Conservation (phyloP, 208 protist species). For the Novymonas esmeraldas region DNA sequence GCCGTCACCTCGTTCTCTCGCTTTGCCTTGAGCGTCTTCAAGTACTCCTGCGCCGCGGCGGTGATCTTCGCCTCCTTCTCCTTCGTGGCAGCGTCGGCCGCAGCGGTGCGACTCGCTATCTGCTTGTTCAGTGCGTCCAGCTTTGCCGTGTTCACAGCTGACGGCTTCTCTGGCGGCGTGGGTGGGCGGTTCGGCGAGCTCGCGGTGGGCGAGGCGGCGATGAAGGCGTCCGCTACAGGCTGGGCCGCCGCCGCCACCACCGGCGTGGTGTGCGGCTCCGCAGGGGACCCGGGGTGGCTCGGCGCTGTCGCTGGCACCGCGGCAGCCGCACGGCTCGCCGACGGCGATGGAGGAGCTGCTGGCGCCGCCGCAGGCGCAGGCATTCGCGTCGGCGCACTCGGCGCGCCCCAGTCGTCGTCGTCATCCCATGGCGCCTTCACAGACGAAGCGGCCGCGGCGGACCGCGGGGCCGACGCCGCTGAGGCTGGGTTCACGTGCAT, state of each 20-base stretch:
- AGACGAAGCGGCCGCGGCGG: background rate
- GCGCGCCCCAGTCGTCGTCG: slow-evolving; percentile 23
- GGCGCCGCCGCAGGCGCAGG: background rate
- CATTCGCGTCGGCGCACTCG: slow-evolving; percentile 3
- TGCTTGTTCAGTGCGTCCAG: slow-evolving; percentile 64
- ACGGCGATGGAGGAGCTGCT: background rate
- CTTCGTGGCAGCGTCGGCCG: slow-evolving; percentile 58
- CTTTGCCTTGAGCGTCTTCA: slow-evolving; percentile 62
- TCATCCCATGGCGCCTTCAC: slow-evolving; percentile 39
- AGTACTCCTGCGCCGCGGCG: slow-evolving; percentile 66
- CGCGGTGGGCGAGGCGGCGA: slow-evolving; percentile 16
- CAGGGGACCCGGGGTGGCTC: slow-evolving; percentile 6
- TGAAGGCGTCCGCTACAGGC: slow-evolving; percentile 10
- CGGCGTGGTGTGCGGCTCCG: slow-evolving; percentile 20
- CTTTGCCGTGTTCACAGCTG: slow-evolving; percentile 12
- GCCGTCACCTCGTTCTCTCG: slow-evolving; percentile 61
- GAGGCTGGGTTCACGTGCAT: background rate
- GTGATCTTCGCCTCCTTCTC: slow-evolving; percentile 63
- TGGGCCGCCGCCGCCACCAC: background rate
- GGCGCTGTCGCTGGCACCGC: background rate
- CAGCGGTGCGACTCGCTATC: slow-evolving; percentile 61
- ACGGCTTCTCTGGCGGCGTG: slow-evolving; percentile 22
- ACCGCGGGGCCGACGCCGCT: background rate
- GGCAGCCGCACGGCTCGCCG: background rate
- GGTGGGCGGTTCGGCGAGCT: slow-evolving; percentile 19